Percentiles rank a stretch among this genome's conserved stretches.
Conservation (phyloP, 208 protist genomes). For the Hexamita inflata region DNA sequence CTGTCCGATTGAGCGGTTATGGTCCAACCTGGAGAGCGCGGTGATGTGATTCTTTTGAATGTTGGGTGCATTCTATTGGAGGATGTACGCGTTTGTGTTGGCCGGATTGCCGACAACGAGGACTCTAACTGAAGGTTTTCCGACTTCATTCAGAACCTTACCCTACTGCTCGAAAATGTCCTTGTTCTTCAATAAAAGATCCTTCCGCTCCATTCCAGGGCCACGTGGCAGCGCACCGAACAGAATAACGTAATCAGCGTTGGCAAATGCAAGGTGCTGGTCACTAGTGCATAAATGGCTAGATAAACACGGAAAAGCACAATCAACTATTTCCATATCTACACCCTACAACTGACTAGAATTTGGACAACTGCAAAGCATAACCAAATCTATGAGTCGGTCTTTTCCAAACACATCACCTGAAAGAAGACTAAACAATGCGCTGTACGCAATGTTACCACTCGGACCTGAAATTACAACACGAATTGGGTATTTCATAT, state of each 20-base stretch:
- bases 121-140: conserved; percentile 32
- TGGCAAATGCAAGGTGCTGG: conserved; percentile 59
- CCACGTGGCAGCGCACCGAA: conserved; percentile 38
- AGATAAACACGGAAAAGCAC: conserved; percentile 66
- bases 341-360: conserved; percentile 61
- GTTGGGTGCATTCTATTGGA: background rate
- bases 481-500: conserved; percentile 5
- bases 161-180: conserved; percentile 37
- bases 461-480: conserved; percentile 36
- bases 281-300: conserved; percentile 58
- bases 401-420: conserved; percentile 43
- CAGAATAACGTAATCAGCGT: conserved; percentile 49
- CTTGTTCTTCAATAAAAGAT: conserved; percentile 39
- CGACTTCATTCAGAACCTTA: conserved; percentile 15
- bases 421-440: conserved; percentile 31
- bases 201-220: conserved; percentile 38
- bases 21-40: conserved; percentile 39
- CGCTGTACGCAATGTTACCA: conserved; percentile 57
- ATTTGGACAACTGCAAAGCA: conserved; percentile 52
- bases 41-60: conserved; percentile 38
- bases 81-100: conserved; percentile 43
- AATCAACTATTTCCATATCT: conserved; percentile 71
- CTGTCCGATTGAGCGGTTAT: conserved; percentile 29
- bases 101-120: conserved; percentile 46
- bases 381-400: conserved; percentile 50